phyloP scores from a whole-genome alignment of 106 monocot genomes.

The Ottelia alismoides region DNA sequence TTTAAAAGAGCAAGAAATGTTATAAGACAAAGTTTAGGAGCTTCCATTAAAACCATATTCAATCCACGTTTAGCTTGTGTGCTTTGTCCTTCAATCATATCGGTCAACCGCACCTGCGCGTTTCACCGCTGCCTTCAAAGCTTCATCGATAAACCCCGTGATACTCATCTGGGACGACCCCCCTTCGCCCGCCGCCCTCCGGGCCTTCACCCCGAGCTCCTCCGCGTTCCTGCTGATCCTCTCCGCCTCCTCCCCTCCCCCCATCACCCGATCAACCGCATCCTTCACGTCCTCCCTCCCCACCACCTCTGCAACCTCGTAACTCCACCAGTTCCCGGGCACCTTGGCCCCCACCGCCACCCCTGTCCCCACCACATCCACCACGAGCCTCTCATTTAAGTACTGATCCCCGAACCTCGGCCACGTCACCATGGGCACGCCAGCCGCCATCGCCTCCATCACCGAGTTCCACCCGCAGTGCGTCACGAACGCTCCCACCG shows the following conservation, averaged over 20 bases:
- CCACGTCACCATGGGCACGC: constrained; percentile 19
- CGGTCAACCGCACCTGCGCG: too few relatives aligned
- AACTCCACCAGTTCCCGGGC: neutral
- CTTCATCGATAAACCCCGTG: constrained; percentile 13
- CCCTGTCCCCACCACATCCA: neutral
- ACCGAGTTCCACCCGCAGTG: constrained; percentile 27
- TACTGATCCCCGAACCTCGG: constrained; percentile 4
- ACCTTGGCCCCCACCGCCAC: neutral
- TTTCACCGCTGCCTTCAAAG: too few relatives aligned
- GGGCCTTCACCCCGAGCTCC: constrained; percentile 23
- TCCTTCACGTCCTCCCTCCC: constrained; percentile 17
- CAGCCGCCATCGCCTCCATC: constrained; percentile 9
- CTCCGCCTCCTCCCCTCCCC: constrained; percentile 20
- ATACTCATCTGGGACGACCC: constrained; percentile 37
- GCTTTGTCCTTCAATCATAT: too few relatives aligned
- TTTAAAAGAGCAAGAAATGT: too few relatives aligned
- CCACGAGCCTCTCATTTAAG: constrained; percentile 4
- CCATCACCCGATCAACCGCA: constrained; percentile 29
- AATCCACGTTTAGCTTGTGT: too few relatives aligned
- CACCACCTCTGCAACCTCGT: neutral
- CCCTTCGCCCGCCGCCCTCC: constrained; percentile 22
- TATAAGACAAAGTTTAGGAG: too few relatives aligned
- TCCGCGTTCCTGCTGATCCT: constrained; percentile 28
- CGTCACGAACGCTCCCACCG: constrained; percentile 18
- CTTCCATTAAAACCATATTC: too few relatives aligned